A percentile compares a stretch with the other conserved stretches of the same genome.
phyloP scores from a whole-genome alignment of 1,284 basidiomycete species.

The Apiotrichum sp. region DNA sequence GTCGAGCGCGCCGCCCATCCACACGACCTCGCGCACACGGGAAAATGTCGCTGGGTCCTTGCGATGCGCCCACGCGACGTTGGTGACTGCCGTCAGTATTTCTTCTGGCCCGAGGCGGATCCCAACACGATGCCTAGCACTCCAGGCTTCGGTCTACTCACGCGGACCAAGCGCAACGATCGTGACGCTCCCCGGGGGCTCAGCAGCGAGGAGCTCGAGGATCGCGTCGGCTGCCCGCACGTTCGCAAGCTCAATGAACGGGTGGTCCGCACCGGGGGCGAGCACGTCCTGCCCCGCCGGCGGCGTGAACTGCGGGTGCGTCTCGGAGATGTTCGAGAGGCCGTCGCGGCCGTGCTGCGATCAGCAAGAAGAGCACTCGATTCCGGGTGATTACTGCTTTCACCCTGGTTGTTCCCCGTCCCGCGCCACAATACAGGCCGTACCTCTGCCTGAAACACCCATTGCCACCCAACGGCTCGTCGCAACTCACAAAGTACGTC shows the following conservation, averaged over 20 bases:
- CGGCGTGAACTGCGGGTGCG: conserved; percentile 66
- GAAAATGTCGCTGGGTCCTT: conserved; percentile 56
- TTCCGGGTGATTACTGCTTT: too few relatives aligned
- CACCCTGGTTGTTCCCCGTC: too few relatives aligned
- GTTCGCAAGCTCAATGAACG: neutral
- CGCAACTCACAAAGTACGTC: conserved; percentile 61
- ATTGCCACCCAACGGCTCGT: neutral
- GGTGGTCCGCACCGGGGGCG: conserved; percentile 17
- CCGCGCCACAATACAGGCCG: neutral
- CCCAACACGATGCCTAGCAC: too few relatives aligned
- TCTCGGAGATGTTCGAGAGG: conserved; percentile 62
- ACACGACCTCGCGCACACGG: conserved; percentile 61
- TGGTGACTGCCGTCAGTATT: conserved; percentile 57
- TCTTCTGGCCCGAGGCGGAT: too few relatives aligned
- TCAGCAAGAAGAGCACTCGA: too few relatives aligned
- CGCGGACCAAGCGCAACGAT: conserved; percentile 80
- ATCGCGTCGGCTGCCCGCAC: conserved; percentile 57
- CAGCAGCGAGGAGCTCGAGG: conserved; percentile 59
- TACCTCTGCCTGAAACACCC: neutral
- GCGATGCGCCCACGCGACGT: conserved; percentile 65
- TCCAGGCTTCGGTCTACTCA: too few relatives aligned
- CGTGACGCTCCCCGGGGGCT: conserved; percentile 62
- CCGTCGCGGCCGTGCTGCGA: conserved; percentile 63
- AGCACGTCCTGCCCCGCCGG: conserved; percentile 19
- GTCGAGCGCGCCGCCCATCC: conserved; percentile 96